phyloP scores from a whole-genome alignment of 306 rosid species.

The Lotus japonicus region DNA sequence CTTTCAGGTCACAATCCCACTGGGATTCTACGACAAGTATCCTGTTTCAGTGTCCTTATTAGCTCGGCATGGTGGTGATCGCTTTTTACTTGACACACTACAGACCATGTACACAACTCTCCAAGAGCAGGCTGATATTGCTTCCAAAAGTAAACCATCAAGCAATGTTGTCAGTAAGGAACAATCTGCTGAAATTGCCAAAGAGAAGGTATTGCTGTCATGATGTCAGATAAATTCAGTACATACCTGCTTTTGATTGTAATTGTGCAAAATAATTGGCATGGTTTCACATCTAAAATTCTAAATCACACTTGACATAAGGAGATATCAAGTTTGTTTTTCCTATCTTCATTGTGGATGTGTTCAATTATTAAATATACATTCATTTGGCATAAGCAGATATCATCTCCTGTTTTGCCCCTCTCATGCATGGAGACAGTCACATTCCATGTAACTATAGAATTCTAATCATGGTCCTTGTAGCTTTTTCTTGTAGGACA shows the following conservation, averaged over 20 bases:
- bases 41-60: constrained; percentile 85
- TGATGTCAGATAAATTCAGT: neutral
- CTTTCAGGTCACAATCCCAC: constrained; percentile 80
- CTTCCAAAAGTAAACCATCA: constrained; percentile 56
- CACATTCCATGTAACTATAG: neutral
- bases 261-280: neutral
- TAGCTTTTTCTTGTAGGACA: neutral
- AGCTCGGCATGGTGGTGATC: constrained; percentile 95
- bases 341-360: neutral
- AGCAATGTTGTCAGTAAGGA: constrained; percentile 60
- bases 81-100: constrained; percentile 78
- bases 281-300: neutral
- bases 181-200: constrained; percentile 81
- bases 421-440: neutral
- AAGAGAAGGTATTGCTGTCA: constrained; percentile 67
- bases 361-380: neutral
- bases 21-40: constrained; percentile 68
- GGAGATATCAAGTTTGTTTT: neutral
- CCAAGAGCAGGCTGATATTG: constrained; percentile 77
- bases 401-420: neutral
- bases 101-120: constrained; percentile 55
- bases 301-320: neutral
- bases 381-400: neutral
- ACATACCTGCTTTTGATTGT: constrained; percentile 14
- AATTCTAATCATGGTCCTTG: neutral